Evolutionary conservation across 768 basidiomycete species (phyloP).

Genomic region (Amanita subjunquillea): DNA sequence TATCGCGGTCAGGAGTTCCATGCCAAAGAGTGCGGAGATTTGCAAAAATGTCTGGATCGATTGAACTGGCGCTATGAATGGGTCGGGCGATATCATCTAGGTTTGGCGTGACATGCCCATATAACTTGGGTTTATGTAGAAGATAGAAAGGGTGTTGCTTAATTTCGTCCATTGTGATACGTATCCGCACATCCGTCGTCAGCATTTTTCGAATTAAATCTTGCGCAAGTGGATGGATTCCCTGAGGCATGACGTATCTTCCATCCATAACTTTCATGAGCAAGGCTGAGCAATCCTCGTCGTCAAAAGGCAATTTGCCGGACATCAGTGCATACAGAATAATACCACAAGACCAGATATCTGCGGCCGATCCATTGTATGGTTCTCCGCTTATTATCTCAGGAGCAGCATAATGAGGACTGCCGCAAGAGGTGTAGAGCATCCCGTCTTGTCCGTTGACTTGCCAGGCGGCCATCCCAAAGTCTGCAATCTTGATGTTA

Average conservation of each 20-base stretch:
- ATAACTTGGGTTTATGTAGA: conserved; percentile 37
- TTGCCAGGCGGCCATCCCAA: conserved; percentile 97
- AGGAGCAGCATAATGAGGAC: conserved; percentile 91
- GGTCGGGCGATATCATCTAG: conserved; percentile 64
- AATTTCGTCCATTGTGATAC: conserved; percentile 81
- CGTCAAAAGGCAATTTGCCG: conserved; percentile 87
- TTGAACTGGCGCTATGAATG: conserved; percentile 46
- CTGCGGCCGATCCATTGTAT: conserved; percentile 81
- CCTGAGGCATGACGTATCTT: conserved; percentile 60
- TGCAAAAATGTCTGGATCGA: conserved; percentile 84
- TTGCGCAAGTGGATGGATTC: conserved; percentile 59
- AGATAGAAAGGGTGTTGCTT: conserved; percentile 72
- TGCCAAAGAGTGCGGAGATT: conserved; percentile 93
- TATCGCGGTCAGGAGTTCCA: conserved; percentile 61
- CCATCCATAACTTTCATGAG: conserved; percentile 74
- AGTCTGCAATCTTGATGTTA: conserved; percentile 93
- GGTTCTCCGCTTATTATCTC: conserved; percentile 78
- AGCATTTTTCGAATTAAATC: conserved; percentile 79
- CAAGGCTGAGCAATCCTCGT: conserved; percentile 71
- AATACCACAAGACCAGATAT: conserved; percentile 96
- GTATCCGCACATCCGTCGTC: conserved; percentile 54
- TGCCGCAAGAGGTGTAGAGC: conserved; percentile 82
- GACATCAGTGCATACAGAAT: conserved; percentile 85
- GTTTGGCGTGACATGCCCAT: conserved; percentile 37
- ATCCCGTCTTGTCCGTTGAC: conserved; percentile 34